phyloP scores from a whole-genome alignment of 2,329 filamentous ascomycete species.

The Stachybotrys echinatus region DNA sequence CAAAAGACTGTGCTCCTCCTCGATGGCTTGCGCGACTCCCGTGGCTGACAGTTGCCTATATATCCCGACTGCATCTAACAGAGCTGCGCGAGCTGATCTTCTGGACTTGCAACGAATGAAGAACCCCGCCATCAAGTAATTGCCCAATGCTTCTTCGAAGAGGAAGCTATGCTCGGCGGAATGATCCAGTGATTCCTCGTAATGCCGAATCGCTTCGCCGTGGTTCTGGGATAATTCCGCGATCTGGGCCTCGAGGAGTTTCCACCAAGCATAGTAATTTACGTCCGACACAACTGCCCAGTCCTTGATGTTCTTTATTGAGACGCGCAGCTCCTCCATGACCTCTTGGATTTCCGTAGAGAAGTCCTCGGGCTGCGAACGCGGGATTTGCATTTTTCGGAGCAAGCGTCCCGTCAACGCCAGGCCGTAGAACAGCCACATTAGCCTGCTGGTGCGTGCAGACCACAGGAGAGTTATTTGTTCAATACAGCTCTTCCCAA shows the following conservation, averaged over 20 bases:
- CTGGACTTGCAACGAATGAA: conserved; percentile 60
- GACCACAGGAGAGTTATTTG: conserved; percentile 51
- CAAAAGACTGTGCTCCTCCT: conserved; percentile 62
- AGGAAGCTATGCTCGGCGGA: conserved; percentile 60
- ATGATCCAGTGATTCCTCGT: conserved; percentile 69
- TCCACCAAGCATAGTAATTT: conserved; percentile 68
- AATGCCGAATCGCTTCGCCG: conserved; percentile 54
- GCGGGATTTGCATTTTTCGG: conserved; percentile 42
- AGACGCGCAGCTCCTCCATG: conserved; percentile 45
- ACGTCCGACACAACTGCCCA: conserved; percentile 61
- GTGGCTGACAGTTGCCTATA: conserved; percentile 65
- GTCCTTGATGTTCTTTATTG: conserved; percentile 56
- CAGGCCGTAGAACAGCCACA: conserved; percentile 57
- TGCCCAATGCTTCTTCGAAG: conserved; percentile 68
- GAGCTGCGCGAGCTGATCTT: conserved; percentile 62
- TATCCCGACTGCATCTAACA: conserved; percentile 62
- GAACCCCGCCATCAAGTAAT: conserved; percentile 69
- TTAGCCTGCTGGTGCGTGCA: conserved; percentile 49
- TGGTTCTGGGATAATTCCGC: conserved; percentile 56
- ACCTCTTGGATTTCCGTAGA: conserved; percentile 39
- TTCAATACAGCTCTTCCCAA: conserved; percentile 46
- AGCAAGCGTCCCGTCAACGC: conserved; percentile 48
- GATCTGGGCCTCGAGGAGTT: conserved; percentile 62
- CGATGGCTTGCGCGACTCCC: conserved; percentile 63
- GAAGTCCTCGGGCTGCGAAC: conserved; percentile 35